Evolutionary conservation across 192 early-diverging fungal genomes (phyloP).

Genomic region (Chytriomyces sp.): DNA sequence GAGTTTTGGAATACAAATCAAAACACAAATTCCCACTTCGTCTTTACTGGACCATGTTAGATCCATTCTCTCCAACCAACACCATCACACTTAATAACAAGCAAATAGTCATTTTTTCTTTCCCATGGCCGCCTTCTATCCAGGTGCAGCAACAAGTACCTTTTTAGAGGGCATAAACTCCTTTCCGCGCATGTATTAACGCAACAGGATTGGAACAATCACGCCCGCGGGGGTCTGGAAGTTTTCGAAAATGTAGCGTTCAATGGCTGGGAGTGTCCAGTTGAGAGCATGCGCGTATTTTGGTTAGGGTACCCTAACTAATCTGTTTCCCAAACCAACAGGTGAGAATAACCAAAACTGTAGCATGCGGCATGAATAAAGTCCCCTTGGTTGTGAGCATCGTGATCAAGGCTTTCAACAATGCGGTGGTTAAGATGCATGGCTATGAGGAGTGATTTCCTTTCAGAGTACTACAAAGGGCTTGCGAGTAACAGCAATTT

Average conservation of each 20-base stretch:
- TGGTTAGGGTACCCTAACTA: conserved; percentile 88
- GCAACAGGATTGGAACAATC: conserved; percentile 79
- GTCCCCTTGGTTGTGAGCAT: too few species aligned
- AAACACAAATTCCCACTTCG: too few species aligned
- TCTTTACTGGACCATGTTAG: too few species aligned
- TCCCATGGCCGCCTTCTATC: not conserved
- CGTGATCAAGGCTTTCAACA: too few species aligned
- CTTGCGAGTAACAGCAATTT: conserved; percentile 95
- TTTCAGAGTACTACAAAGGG: conserved; percentile 98
- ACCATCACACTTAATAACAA: not conserved
- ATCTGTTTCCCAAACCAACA: conserved; percentile 47
- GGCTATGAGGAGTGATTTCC: conserved; percentile 98
- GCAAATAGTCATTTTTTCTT: not conserved
- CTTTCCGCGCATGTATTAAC: conserved; percentile 91
- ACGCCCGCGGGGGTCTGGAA: conserved; percentile 90
- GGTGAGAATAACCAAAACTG: not conserved
- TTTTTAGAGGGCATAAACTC: conserved; percentile 85
- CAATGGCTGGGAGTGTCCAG: conserved; percentile 94
- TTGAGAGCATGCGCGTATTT: conserved; percentile 97
- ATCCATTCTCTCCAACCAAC: too few species aligned
- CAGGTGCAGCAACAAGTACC: not conserved
- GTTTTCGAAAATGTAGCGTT: conserved; percentile 93
- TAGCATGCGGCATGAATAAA: not conserved
- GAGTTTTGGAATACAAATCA: too few species aligned
- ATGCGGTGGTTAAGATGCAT: conserved; percentile 89